Percentiles rank a stretch among this genome's conserved stretches.
Evolutionary conservation across 2,329 filamentous ascomycete genomes (phyloP).

Genomic region (Aspergillus brasiliensis): DNA sequence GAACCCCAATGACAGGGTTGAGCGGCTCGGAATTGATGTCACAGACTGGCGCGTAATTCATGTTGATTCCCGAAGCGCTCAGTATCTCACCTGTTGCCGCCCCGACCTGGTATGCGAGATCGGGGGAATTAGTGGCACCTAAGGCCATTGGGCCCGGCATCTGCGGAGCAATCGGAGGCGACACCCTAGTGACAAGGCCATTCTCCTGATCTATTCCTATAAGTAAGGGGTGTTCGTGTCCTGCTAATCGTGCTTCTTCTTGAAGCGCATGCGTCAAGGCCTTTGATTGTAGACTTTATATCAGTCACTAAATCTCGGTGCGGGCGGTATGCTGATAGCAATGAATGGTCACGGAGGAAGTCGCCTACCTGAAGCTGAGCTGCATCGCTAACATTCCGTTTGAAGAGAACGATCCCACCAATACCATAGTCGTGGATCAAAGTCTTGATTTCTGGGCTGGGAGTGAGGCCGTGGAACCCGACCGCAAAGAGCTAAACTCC

Average conservation of each 20-base stretch:
- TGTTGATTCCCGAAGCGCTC: constrained; percentile 46
- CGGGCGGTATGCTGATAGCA: not conserved
- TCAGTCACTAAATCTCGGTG: not conserved
- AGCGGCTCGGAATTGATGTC: constrained; percentile 49
- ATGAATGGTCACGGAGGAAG: not conserved
- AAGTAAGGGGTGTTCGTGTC: constrained; percentile 44
- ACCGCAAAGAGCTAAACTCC: constrained; percentile 46
- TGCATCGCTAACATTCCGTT: constrained; percentile 43
- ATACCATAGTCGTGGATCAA: constrained; percentile 46
- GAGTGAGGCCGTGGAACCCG: constrained; percentile 45
- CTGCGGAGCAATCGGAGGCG: constrained; percentile 42
- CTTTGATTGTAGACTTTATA: constrained; percentile 17
- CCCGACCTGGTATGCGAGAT: constrained; percentile 40
- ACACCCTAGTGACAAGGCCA: constrained; percentile 47
- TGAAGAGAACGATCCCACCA: constrained; percentile 47
- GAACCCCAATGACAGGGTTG: constrained; percentile 48
- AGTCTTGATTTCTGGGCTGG: constrained; percentile 45
- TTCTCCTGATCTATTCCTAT: constrained; percentile 52
- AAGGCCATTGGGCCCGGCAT: constrained; percentile 50
- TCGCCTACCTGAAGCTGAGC: constrained; percentile 39
- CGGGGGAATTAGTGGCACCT: constrained; percentile 41
- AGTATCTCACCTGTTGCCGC: constrained; percentile 44
- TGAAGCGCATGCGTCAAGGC: constrained; percentile 40
- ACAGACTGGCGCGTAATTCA: constrained; percentile 50
- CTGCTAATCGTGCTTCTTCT: constrained; percentile 41